These are phyloP conservation scores for Sclerotinia glacialis DNA, from an alignment of 2,329 filamentous ascomycete genomes.

Conservation along the genomic window DNA sequence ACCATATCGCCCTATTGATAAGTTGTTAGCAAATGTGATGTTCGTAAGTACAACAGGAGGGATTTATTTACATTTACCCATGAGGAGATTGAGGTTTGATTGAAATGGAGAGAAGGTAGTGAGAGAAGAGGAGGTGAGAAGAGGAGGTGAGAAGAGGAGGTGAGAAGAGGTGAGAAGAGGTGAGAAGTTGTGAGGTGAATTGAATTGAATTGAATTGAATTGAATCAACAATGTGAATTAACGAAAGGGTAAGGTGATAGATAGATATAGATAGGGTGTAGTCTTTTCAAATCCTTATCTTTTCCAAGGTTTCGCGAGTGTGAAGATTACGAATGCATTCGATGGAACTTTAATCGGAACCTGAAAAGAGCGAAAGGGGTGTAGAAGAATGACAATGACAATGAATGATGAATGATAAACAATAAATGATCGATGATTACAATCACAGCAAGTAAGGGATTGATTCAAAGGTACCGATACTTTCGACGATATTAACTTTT, in stretches of 20 bases:
- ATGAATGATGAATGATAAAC: background rate
- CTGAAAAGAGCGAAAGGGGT: constrained; percentile 8
- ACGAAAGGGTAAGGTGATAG: background rate
- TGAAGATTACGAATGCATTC: constrained; percentile 4
- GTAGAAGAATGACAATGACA: background rate
- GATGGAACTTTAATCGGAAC: background rate
- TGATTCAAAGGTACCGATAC: too few species aligned
- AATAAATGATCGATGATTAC: too few species aligned
- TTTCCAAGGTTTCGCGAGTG: background rate
- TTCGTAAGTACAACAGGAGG: background rate
- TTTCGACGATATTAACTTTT: too few species aligned
- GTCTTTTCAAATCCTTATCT: background rate
- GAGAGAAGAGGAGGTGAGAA: background rate
- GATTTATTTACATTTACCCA: constrained; percentile 22
- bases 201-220: too few species aligned
- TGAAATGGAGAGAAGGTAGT: background rate
- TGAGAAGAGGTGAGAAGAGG: background rate
- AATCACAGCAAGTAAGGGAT: too few species aligned
- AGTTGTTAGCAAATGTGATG: background rate
- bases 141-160: too few species aligned
- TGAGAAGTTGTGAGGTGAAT: too few species aligned
- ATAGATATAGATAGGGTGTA: too few species aligned
- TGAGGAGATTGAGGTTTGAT: constrained; percentile 5
- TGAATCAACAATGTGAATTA: background rate
- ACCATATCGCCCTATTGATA: constrained; percentile 63